phyloP scores from a whole-genome alignment of 2,329 filamentous ascomycete species.

The Ambrosiella beaveri region DNA sequence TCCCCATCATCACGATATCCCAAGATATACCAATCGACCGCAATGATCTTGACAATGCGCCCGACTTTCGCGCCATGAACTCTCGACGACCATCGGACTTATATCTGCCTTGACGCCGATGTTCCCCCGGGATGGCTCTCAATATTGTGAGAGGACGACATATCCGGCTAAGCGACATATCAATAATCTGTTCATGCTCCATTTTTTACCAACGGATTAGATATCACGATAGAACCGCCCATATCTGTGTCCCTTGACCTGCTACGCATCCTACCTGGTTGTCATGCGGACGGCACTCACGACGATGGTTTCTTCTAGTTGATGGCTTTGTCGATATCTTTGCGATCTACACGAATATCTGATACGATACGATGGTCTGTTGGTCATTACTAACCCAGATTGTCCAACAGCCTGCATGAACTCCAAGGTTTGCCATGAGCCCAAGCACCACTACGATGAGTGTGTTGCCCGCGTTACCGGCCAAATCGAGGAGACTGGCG shows the following conservation, averaged over 20 bases:
- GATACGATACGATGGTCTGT: no score
- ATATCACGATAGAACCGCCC: no score
- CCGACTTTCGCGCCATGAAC: not conserved
- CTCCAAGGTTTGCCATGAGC: conserved; percentile 64
- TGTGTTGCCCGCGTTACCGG: conserved; percentile 83
- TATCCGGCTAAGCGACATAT: no score
- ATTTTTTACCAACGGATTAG: not conserved
- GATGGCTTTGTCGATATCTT: no score
- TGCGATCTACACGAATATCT: no score
- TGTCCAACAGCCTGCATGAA: conserved; percentile 61
- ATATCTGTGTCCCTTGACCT: no score
- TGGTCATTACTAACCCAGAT: conserved; percentile 1
- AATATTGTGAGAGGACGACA: not conserved
- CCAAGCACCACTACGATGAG: conserved; percentile 97
- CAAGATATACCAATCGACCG: not conserved
- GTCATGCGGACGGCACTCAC: no score
- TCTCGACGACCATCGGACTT: not conserved
- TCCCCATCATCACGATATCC: not conserved
- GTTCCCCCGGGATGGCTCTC: not conserved
- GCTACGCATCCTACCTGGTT: no score
- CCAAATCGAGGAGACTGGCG: conserved; percentile 48
- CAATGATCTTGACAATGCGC: not conserved
- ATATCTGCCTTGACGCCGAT: not conserved
- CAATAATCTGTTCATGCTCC: not conserved
- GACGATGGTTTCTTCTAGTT: no score